A percentile compares a stretch with the other conserved stretches of the same genome.
Evolutionary conservation across 2,329 filamentous ascomycete genomes (phyloP).

Genomic region (Ophiosphaerella narmari): DNA sequence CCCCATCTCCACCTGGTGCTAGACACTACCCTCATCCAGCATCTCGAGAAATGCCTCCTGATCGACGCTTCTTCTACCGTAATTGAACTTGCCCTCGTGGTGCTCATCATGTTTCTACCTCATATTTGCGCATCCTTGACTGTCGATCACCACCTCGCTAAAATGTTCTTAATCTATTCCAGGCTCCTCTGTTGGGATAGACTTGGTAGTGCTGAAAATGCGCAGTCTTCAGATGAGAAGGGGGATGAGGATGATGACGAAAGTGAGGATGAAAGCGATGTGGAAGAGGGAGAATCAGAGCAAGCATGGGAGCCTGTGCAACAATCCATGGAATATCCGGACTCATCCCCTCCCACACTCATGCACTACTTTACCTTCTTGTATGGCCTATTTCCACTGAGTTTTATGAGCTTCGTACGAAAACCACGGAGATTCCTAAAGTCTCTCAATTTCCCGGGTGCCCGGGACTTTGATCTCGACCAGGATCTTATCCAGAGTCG

Average conservation of each 20-base stretch:
- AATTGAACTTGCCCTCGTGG: constrained; percentile 74
- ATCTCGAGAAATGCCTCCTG: constrained; percentile 74
- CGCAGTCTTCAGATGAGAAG: constrained; percentile 5
- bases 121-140: constrained; percentile 77
- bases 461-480: constrained; percentile 77
- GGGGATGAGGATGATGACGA: constrained; percentile 32
- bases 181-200: constrained; percentile 79
- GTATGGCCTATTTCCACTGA: constrained; percentile 82
- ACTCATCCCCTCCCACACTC: constrained; percentile 65
- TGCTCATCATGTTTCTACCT: constrained; percentile 79
- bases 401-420: constrained; percentile 84
- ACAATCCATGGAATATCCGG: constrained; percentile 63
- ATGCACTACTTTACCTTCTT: constrained; percentile 79
- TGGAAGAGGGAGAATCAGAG: constrained; percentile 34
- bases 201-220: constrained; percentile 41
- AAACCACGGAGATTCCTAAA: constrained; percentile 80
- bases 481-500: constrained; percentile 76
- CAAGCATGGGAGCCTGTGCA: constrained; percentile 67
- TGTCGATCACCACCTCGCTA: constrained; percentile 64
- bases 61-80: constrained; percentile 77
- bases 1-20: constrained; percentile 76
- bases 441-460: constrained; percentile 69
- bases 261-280: constrained; percentile 43
- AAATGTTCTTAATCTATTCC: constrained; percentile 81
- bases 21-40: constrained; percentile 72